Conservation (phyloP, 495 filamentous ascomycete genomes). For the Neurospora sublineolata region DNA sequence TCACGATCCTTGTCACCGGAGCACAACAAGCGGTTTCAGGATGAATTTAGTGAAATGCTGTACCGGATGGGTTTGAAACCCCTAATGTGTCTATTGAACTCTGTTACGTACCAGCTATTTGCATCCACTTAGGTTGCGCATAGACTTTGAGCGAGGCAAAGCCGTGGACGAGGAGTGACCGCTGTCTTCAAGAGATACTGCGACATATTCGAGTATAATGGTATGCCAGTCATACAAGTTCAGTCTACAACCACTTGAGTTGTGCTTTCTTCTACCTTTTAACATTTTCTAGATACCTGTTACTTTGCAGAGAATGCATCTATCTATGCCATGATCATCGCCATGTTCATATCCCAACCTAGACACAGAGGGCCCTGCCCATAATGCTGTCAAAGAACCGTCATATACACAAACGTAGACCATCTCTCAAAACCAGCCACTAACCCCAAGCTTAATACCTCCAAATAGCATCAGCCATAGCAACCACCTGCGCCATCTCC, state of each 20-base stretch:
- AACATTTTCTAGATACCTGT: neutral
- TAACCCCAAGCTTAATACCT: slow-evolving; percentile 26
- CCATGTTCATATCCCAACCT: neutral
- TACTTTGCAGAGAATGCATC: neutral
- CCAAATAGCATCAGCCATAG: slow-evolving; percentile 88
- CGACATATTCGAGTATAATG: neutral
- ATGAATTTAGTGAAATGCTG: neutral
- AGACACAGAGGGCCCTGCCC: neutral
- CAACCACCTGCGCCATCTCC: slow-evolving; percentile 80
- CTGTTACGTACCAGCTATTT: neutral
- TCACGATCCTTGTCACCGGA: neutral
- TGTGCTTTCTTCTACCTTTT: neutral
- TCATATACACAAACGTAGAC: neutral
- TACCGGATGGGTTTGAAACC: neutral
- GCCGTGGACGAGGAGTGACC: neutral
- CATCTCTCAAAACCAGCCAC: neutral
- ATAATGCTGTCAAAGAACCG: neutral
- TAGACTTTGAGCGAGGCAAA: neutral
- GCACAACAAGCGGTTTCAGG: neutral
- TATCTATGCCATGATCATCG: neutral
- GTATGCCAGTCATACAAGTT: neutral
- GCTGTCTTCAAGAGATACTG: neutral
- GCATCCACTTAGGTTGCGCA: neutral
- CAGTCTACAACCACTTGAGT: neutral
- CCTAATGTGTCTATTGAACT: neutral